phyloP scores from a whole-genome alignment of 2,329 filamentous ascomycete genomes.

The Diaporthe sp. region DNA sequence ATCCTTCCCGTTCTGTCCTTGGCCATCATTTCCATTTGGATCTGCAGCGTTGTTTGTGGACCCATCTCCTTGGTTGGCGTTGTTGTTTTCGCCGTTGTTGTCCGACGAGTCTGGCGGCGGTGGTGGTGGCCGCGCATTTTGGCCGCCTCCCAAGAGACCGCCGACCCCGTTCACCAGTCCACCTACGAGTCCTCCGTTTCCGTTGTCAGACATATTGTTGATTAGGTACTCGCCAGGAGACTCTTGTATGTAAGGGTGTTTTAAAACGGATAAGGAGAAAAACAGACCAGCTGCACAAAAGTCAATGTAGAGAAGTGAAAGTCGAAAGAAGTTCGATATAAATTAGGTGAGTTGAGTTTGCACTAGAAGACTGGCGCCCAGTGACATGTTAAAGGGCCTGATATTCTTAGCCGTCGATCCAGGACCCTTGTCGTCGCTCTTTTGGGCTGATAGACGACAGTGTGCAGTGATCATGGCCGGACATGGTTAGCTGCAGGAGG shows the following conservation, averaged over 20 bases:
- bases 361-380: neutral
- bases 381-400: constrained; percentile 13
- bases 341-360: neutral
- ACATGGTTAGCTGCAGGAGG: constrained; percentile 18
- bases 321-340: constrained; percentile 13
- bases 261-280: neutral
- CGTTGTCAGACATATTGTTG: constrained; percentile 23
- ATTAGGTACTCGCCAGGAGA: constrained; percentile 17
- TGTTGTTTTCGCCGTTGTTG: constrained; percentile 10
- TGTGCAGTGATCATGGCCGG: neutral
- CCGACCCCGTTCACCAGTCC: constrained; percentile 24
- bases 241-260: neutral
- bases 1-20: neutral
- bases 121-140: constrained; percentile 9
- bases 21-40: neutral
- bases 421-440: neutral
- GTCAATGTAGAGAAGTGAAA: constrained; percentile 16
- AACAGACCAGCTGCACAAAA: constrained; percentile 38
- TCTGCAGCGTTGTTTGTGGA: constrained; percentile 18
- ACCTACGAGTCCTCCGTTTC: constrained; percentile 22
- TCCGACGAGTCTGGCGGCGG: neutral
- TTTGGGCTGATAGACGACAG: constrained; percentile 27
- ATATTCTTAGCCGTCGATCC: constrained; percentile 23
- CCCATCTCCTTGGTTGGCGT: neutral
- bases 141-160: constrained; percentile 34